Percentiles rank a stretch among this genome's conserved stretches.
phyloP scores from a whole-genome alignment of 2,329 filamentous ascomycete genomes.

The Fusarium illudens region DNA sequence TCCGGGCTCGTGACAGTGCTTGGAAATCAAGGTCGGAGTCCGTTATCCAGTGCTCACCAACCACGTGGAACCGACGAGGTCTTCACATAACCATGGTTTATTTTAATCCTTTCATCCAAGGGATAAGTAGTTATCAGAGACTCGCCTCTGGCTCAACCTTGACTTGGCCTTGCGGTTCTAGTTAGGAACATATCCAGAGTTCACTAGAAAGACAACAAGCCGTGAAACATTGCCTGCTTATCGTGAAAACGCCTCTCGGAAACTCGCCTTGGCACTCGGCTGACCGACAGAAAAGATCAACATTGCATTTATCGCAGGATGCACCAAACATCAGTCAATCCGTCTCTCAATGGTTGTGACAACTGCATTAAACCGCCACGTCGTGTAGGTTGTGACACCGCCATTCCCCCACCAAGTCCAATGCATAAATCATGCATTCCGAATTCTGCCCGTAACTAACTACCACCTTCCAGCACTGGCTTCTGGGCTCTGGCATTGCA shows the following conservation, averaged over 20 bases:
- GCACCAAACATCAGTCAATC: background rate
- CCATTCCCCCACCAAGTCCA: background rate
- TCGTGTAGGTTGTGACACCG: background rate
- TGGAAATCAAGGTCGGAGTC: too few species aligned
- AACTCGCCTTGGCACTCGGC: background rate
- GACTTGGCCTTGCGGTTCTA: background rate
- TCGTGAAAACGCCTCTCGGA: background rate
- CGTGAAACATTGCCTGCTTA: background rate
- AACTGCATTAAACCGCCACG: background rate
- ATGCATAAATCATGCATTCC: background rate
- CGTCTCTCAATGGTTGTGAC: background rate
- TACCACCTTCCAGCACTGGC: background rate
- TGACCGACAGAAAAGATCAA: background rate
- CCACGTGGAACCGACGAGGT: too few species aligned
- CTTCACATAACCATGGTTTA: too few species aligned
- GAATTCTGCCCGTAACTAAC: background rate
- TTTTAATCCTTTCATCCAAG: too few species aligned
- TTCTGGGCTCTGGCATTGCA: background rate
- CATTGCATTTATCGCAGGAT: background rate
- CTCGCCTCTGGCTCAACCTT: too few species aligned
- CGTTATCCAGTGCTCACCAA: too few species aligned
- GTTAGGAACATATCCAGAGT: background rate
- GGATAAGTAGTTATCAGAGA: too few species aligned
- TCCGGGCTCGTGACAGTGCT: too few species aligned
- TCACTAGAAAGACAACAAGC: background rate